Percentiles rank a stretch among this genome's conserved stretches.
These are phyloP conservation scores for Cyclotella sp. DNA, from an alignment of 108 stramenopile species.

Conservation along the genomic window DNA sequence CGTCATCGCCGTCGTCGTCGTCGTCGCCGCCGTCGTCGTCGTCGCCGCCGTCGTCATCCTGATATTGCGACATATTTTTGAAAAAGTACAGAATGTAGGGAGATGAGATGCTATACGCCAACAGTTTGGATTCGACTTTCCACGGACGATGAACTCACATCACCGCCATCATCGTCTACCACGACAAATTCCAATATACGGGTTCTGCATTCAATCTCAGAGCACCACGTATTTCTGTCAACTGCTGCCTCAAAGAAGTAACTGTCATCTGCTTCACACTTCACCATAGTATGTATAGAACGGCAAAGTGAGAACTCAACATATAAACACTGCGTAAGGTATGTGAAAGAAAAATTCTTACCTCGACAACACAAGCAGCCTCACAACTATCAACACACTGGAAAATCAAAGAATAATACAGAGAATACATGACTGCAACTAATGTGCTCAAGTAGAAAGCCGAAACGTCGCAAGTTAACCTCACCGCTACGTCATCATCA, in stretches of 20 bases:
- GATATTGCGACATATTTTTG: neutral
- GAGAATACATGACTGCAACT: neutral
- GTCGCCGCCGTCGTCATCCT: neutral
- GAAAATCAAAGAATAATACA: neutral
- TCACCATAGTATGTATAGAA: no score
- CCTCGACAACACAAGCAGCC: neutral
- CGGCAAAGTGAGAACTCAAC: neutral
- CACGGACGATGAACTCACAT: neutral
- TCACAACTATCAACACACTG: conserved; percentile 5
- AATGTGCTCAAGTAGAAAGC: neutral
- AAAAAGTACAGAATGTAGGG: neutral
- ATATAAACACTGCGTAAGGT: neutral
- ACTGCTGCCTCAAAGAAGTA: neutral
- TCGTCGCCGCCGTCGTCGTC: neutral
- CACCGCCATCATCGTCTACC: neutral
- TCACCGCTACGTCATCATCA: neutral
- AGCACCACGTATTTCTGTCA: neutral
- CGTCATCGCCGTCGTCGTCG: neutral
- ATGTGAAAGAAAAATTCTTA: neutral
- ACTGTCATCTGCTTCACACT: neutral
- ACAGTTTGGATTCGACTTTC: neutral
- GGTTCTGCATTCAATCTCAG: neutral
- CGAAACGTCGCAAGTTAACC: neutral
- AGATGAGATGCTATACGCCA: neutral
- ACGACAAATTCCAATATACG: neutral